phyloP scores from a whole-genome alignment of 225 moss, liverwort and hornwort species.

The Thuidium tamariscinum region DNA sequence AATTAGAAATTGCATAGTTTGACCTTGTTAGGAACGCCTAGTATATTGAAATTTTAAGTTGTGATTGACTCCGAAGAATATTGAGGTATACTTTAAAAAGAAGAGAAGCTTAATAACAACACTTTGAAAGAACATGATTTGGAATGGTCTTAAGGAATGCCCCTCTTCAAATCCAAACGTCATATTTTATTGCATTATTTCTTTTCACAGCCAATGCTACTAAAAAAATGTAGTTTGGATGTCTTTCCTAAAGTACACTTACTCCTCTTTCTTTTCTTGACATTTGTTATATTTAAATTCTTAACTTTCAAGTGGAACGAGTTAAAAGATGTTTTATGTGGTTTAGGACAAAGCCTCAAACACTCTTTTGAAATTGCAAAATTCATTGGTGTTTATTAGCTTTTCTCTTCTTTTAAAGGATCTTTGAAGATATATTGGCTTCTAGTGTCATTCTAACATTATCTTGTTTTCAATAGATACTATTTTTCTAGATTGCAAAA shows the following conservation, averaged over 20 bases:
- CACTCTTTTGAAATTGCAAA: neutral
- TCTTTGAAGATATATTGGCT: neutral
- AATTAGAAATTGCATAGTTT: neutral
- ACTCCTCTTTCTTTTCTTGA: neutral
- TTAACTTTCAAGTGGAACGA: neutral
- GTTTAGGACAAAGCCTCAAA: neutral
- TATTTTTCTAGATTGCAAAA: neutral
- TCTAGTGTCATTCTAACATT: neutral
- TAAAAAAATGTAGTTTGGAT: neutral
- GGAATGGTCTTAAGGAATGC: neutral
- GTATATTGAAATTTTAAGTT: neutral
- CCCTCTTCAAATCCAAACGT: slow-evolving; percentile 3
- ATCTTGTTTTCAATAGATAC: neutral
- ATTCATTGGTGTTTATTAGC: neutral
- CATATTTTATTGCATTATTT: neutral
- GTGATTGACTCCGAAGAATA: neutral
- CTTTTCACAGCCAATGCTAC: neutral
- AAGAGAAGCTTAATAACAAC: neutral
- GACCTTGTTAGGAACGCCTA: no score
- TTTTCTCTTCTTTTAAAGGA: no score
- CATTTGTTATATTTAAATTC: neutral
- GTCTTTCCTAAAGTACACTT: neutral
- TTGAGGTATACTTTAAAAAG: neutral
- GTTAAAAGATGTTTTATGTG: neutral
- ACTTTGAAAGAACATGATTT: neutral